Conservation (phyloP, 2,329 filamentous ascomycete genomes). For the Raffaelea albimanens region DNA sequence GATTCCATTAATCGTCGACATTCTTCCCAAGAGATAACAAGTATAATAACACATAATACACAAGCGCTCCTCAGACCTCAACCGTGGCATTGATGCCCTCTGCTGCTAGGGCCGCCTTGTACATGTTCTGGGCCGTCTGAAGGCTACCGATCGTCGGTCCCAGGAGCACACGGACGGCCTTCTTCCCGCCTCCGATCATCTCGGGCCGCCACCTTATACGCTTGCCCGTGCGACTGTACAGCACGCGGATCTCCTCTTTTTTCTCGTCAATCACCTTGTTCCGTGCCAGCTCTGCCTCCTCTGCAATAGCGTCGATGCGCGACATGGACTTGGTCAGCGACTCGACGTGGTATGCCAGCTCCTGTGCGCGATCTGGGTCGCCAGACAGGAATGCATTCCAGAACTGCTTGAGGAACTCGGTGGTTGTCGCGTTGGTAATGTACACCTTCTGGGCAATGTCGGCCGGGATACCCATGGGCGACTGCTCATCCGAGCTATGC, state of each 20-base stretch:
- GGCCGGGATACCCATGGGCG: constrained; percentile 45
- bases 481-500: constrained; percentile 34
- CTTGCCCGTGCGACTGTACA: constrained; percentile 64
- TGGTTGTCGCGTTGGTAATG: constrained; percentile 80
- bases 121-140: constrained; percentile 46
- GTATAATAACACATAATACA: too few relatives aligned
- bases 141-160: constrained; percentile 64
- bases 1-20: too few relatives aligned
- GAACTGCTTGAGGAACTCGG: constrained; percentile 96
- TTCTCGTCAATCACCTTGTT: constrained; percentile 55
- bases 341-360: constrained; percentile 74
- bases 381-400: constrained; percentile 89
- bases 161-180: constrained; percentile 68
- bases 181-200: constrained; percentile 63
- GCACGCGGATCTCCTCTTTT: constrained; percentile 60
- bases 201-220: constrained; percentile 61
- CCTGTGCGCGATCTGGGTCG: constrained; percentile 67
- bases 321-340: constrained; percentile 68
- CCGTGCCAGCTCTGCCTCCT: constrained; percentile 68
- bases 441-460: constrained; percentile 49
- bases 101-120: constrained; percentile 14
- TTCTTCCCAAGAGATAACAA: too few relatives aligned
- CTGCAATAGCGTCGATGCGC: constrained; percentile 71
- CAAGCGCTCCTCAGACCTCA: constrained; percentile 8
- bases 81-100: constrained; percentile 14